phyloP scores from a whole-genome alignment of 2,329 filamentous ascomycete genomes.

The Nigrospora osmanthi region DNA sequence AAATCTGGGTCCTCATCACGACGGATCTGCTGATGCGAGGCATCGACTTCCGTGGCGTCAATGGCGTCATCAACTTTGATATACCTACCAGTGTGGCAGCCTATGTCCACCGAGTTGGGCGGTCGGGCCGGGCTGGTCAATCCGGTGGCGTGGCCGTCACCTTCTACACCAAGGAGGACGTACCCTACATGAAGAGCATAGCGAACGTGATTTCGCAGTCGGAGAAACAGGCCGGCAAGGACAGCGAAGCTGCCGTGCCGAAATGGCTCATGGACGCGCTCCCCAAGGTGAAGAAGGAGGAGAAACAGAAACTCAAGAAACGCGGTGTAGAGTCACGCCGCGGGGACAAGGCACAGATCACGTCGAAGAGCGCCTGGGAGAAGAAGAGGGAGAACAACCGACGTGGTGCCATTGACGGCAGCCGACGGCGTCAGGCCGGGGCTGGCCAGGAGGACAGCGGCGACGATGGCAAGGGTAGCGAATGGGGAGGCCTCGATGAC shows the following conservation, averaged over 20 bases:
- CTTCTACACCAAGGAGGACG: constrained; percentile 91
- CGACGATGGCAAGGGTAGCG: constrained; percentile 18
- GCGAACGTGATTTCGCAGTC: constrained; percentile 86
- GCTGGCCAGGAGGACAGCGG: constrained; percentile 18
- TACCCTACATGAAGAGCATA: constrained; percentile 80
- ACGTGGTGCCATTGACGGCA: constrained; percentile 54
- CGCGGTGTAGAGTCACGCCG: constrained; percentile 64
- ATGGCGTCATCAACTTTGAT: constrained; percentile 96
- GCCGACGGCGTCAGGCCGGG: constrained; percentile 43
- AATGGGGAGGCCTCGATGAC: constrained; percentile 44
- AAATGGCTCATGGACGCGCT: constrained; percentile 85
- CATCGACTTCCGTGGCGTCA: constrained; percentile 90
- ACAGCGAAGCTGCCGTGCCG: constrained; percentile 54
- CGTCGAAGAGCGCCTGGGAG: constrained; percentile 73
- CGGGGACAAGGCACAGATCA: constrained; percentile 58
- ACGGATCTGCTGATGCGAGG: constrained; percentile 89
- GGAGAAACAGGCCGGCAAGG: constrained; percentile 60
- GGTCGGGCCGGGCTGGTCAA: constrained; percentile 82
- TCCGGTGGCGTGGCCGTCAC: constrained; percentile 87
- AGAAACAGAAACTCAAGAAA: constrained; percentile 74
- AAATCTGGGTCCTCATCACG: constrained; percentile 94
- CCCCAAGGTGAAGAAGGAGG: constrained; percentile 75
- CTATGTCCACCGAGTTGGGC: constrained; percentile 89
- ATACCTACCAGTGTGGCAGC: constrained; percentile 83
- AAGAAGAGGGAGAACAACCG: constrained; percentile 60